Base-by-base conservation (phyloP, 768 basidiomycete genomes). In the Melanogaster broomeanus region DNA sequence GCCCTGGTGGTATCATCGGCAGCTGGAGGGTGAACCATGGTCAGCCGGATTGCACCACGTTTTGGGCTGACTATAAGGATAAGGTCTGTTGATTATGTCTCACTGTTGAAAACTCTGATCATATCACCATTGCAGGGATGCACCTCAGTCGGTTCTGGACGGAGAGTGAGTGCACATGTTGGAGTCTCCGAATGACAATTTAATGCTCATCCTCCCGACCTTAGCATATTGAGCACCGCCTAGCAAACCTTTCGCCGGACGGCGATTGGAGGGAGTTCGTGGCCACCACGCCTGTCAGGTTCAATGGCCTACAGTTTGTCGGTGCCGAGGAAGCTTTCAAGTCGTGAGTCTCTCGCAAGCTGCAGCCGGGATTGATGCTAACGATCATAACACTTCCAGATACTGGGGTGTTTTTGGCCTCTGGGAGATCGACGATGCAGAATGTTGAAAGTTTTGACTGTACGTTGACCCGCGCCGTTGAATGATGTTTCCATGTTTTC, bases 191-290 rank as follows among this genome's bases (percentile, higher is more conserved):
- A 27, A 4, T 4, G 8, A 27, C 25, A 27, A 4, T 4, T 8
- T 18, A 22, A 24, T 12, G 39, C 19, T 19, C 13, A 6, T 13
- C 6, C 5, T 22, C 9, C n/a, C 6, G n/a, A 4, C 10, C 25
- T 21, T 31, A 72, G 71, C 66, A 55, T 19, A 65, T 70, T 22
- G 63, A 68, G 24, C 64, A 69, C 8, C 61, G 54, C 44, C 45
- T 72, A 7, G 59, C 62, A 21, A 61, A 63, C 15, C 55, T 72
- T 13, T 68, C 63, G 3, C 13, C 16, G 9, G 61, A 57, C 18
- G 57, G 60, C 4, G 62, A 70, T 24, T 70, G 67, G 70, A 53
- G 56, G 30, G 63, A 63, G 13, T 70, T 72, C 37, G 72, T 68
- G 28, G 68, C 68, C 5, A 69, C 71, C 3, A 72, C 70, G 0